These are phyloP conservation scores for Alisma plantagoaquatica DNA, from an alignment of 106 monocot species.

Conservation along the genomic window DNA sequence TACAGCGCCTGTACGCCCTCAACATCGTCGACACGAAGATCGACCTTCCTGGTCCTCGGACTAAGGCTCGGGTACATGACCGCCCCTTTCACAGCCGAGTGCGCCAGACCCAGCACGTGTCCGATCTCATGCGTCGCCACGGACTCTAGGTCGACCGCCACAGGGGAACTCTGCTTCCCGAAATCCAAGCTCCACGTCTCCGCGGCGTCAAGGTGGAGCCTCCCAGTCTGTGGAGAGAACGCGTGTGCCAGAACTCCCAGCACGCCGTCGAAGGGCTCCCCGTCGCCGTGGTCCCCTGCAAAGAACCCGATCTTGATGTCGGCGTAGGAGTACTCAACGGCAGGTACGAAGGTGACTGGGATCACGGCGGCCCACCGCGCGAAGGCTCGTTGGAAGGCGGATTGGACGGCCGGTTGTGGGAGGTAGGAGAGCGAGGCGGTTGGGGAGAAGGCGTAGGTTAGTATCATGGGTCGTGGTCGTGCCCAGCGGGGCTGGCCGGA, in stretches of 20 bases:
- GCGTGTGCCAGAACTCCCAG: slow-evolving; percentile 86
- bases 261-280: slow-evolving; percentile 82
- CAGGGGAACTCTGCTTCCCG: slow-evolving; percentile 19
- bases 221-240: slow-evolving; percentile 78
- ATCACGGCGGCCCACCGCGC: slow-evolving; percentile 63
- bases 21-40: slow-evolving; percentile 64
- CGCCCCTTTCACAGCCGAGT: slow-evolving; percentile 55
- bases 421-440: slow-evolving; percentile 32
- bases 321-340: slow-evolving; percentile 29
- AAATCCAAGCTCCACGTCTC: slow-evolving; percentile 87
- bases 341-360: slow-evolving; percentile 50
- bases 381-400: slow-evolving; percentile 59
- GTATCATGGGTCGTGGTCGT: slow-evolving; percentile 22
- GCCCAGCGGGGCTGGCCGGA: slow-evolving; percentile 53
- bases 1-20: slow-evolving; percentile 71
- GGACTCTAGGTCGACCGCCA: slow-evolving; percentile 80
- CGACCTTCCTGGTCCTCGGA: slow-evolving; percentile 51
- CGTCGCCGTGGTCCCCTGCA: slow-evolving; percentile 83
- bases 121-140: slow-evolving; percentile 97
- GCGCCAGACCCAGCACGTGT: slow-evolving; percentile 74
- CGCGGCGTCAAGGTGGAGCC: slow-evolving; percentile 79
- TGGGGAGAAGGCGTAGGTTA: slow-evolving; percentile 64
- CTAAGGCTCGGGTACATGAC: slow-evolving; percentile 84
- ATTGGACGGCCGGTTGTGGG: slow-evolving; percentile 10
- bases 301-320: slow-evolving; percentile 74